Conservation (phyloP, 2,329 filamentous ascomycete genomes). For the Talaromyces amestolkiae region DNA sequence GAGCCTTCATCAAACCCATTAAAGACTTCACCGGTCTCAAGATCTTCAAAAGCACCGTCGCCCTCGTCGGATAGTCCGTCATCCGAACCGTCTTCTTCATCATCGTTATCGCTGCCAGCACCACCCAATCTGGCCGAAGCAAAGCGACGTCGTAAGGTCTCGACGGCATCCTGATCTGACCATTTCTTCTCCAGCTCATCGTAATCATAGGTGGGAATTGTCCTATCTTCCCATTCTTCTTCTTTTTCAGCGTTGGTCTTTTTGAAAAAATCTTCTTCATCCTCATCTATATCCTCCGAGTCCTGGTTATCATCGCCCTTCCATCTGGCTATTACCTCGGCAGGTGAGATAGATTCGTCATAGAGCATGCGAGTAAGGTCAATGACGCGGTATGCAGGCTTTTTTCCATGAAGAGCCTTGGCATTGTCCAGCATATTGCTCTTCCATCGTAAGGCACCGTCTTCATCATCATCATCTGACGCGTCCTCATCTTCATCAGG, state of each 20-base stretch:
- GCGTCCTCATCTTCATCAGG: constrained; percentile 47
- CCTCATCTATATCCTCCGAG: constrained; percentile 55
- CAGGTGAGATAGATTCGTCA: constrained; percentile 71
- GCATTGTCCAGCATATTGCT: constrained; percentile 77
- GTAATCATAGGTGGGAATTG: constrained; percentile 77
- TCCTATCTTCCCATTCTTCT: constrained; percentile 66
- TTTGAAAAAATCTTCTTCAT: constrained; percentile 65
- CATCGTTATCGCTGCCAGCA: constrained; percentile 55
- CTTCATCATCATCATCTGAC: constrained; percentile 68
- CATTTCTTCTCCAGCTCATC: constrained; percentile 79
- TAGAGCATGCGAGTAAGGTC: constrained; percentile 90
- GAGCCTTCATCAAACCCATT: constrained; percentile 54
- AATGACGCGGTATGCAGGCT: constrained; percentile 70
- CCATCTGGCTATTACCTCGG: constrained; percentile 77
- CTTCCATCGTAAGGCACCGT: constrained; percentile 79
- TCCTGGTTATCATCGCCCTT: constrained; percentile 65
- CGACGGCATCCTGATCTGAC: constrained; percentile 74
- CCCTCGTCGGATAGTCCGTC: constrained; percentile 59
- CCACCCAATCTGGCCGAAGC: constrained; percentile 64
- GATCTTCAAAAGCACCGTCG: constrained; percentile 79
- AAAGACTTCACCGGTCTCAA: constrained; percentile 69
- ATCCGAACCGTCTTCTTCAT: constrained; percentile 53
- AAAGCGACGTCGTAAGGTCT: constrained; percentile 71
- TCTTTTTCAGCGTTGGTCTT: constrained; percentile 52
- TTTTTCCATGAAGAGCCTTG: constrained; percentile 65